Base-by-base conservation (phyloP, 2,329 filamentous ascomycete genomes). In the Colletotrichum sp. region DNA sequence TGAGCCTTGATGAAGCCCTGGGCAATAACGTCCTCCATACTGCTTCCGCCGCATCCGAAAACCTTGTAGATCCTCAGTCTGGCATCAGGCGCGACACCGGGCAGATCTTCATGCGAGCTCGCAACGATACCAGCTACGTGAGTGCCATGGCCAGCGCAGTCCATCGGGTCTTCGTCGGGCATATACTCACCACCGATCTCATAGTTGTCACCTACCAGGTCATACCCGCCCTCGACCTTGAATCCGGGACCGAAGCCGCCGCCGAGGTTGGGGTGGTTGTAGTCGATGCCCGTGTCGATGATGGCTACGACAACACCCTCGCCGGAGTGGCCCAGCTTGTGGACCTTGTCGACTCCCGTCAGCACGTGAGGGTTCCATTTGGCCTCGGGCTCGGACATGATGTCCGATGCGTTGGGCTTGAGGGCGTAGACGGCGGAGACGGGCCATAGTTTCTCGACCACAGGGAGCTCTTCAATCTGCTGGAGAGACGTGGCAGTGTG, bases 161-260 rank as follows among this genome's bases (percentile, higher is more conserved):
- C 82, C 34, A 82, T 82, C 13, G 87, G 87, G 68, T 89, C 86
- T 1, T 78, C 68, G 48, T 86, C 85, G 0, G 87, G 86, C 3
- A 71, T 52, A n/a, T 79, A 79, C 24, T 75, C 65, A 1, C 78
- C 82, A 74, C 84, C 85, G 36, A 80, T 80, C 8, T 66, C 30
- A 21, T 67, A 67, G 8, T 36, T 30, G 12, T 67, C 65, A 7
- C 65, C 65, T 0, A 67, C 65, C n/a, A 67, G 65, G 36, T 77
- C 77, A 26, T 78, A 79, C 38, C 89, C 89, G 69, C 84, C 84
- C 16, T 83, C 82, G 15, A 91, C 84, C 52, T 89, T 83, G 78
- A 84, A 89, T 0, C 87, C 88, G 13, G 83, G 77, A 3, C 89
- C 89, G 77, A 90, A 90, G 65, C 88, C 87, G 7, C 88, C 88